Base-by-base conservation (phyloP, 1,284 basidiomycete species). In the Leccinum insolens region DNA sequence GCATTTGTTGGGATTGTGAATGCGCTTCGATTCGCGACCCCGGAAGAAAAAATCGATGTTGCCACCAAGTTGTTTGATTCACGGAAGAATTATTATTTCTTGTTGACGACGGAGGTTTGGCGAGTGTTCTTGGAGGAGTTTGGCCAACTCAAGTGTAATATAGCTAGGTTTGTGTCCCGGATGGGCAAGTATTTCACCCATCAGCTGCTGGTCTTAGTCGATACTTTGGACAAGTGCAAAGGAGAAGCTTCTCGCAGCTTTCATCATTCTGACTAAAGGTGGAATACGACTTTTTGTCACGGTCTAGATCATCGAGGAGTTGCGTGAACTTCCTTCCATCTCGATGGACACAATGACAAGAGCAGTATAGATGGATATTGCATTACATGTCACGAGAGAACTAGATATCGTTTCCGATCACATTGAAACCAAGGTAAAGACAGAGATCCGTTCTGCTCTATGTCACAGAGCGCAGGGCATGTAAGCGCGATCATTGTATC, bases 211-310 rank as follows among this genome's bases (percentile, higher is more conserved):
- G 25, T 71, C 14, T 34, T 71, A 4, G 34, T 70, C 2, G 70
- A 70, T 17, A 61, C 70, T 20, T 34, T 69, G n/a, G 69, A 71
- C 22, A 67, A 71, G 41, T 70, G 67, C 49, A 61, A 57, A 58
- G 17, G 34, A 37, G 34, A 37, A 37, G 34, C 67, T 68, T 28
- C 46, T 69, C 11, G 31, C 46, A 8, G 31, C 58, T 64, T 22
- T 68, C 20, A 44, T 61, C 41, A 57, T 55, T 12, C 22, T 65
- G 61, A 11, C n/a, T 7, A n/a, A 62, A 44, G 63, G 58, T 5
- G 25, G 52, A 11, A 34, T 71, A 3, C 70, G 41, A 22, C 57
- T 71, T 12, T 71, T 70, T 12, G 57, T 69, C 2, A 70, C 68
- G 7, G 22, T 69, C 4, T 68, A 67, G 59, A 44, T 46, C 14